A percentile compares a stretch with the other conserved stretches of the same genome.
These are phyloP conservation scores for Neltuma alba DNA, from an alignment of 306 rosid species.

Conservation along the genomic window DNA sequence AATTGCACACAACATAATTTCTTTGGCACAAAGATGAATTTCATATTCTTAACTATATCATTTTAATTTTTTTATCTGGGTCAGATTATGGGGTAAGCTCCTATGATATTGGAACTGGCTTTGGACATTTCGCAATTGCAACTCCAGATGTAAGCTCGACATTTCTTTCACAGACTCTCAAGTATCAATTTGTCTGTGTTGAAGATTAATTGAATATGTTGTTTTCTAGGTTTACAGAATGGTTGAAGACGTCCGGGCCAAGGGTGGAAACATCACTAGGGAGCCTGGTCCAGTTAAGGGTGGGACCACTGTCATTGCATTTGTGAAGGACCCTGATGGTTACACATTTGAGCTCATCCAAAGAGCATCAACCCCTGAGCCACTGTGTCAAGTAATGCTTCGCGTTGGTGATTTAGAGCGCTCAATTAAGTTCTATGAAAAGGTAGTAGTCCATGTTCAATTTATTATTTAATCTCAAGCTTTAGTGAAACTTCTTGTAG, in stretches of 20 bases:
- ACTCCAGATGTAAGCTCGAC: conserved; percentile 74
- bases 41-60: conserved; percentile 9
- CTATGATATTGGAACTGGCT: conserved; percentile 91
- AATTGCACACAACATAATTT: conserved; percentile 21
- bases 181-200: conserved; percentile 26
- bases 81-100: conserved; percentile 84
- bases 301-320: conserved; percentile 70
- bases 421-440: conserved; percentile 87
- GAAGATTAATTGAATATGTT: conserved; percentile 24
- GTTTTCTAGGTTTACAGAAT: conserved; percentile 70
- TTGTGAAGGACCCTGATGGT: conserved; percentile 96
- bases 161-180: conserved; percentile 11
- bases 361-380: conserved; percentile 80
- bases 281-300: conserved; percentile 96
- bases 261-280: conserved; percentile 80
- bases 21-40: background rate
- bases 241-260: conserved; percentile 70
- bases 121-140: conserved; percentile 90
- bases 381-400: conserved; percentile 95
- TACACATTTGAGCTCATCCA: conserved; percentile 81
- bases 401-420: conserved; percentile 95
- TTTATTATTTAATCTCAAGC: too few species aligned
- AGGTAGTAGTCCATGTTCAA: conserved; percentile 50
- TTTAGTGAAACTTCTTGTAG: too few species aligned
- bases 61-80: conserved; percentile 27